phyloP scores from a whole-genome alignment of 805 yeast genomes.

The Scheffersomyces amazonensis region DNA sequence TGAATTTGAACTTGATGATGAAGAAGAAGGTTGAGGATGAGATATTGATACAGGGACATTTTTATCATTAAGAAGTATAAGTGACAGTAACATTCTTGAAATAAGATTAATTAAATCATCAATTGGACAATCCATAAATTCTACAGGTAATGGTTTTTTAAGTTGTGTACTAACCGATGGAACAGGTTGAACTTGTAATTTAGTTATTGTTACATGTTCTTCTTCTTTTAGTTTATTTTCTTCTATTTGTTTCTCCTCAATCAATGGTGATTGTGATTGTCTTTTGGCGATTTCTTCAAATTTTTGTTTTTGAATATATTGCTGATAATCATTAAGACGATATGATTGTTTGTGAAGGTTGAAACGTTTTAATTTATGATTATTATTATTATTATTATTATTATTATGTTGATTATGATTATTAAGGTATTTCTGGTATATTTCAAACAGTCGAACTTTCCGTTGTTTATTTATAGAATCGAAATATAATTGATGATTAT shows the following conservation, averaged over 20 bases:
- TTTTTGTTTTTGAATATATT: neutral
- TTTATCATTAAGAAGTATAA: slow-evolving; percentile 73
- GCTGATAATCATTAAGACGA: neutral
- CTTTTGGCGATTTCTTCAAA: no score
- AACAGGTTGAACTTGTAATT: slow-evolving; percentile 1
- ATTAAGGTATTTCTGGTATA: slow-evolving; percentile 19
- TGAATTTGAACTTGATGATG: no score
- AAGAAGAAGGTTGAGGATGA: slow-evolving; percentile 17
- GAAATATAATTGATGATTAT: slow-evolving; percentile 17
- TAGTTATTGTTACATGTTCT: neutral
- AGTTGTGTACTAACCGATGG: neutral
- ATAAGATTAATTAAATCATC: slow-evolving; percentile 70
- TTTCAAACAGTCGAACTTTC: slow-evolving; percentile 16
- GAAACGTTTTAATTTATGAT: neutral
- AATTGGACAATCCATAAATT: slow-evolving; percentile 64
- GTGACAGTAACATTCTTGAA: slow-evolving; percentile 74
- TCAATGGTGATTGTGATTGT: no score
- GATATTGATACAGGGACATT: slow-evolving; percentile 33
- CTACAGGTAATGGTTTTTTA: slow-evolving; percentile 34
- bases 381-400: slow-evolving; percentile 1
- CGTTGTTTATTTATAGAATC: slow-evolving; percentile 14
- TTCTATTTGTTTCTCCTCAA: no score
- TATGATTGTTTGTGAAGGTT: slow-evolving; percentile 1
- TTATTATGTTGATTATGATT: slow-evolving; percentile 1
- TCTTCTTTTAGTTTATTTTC: neutral